Conservation (phyloP, 345 rosid genomes). For the Arabidopsis suecica region DNA sequence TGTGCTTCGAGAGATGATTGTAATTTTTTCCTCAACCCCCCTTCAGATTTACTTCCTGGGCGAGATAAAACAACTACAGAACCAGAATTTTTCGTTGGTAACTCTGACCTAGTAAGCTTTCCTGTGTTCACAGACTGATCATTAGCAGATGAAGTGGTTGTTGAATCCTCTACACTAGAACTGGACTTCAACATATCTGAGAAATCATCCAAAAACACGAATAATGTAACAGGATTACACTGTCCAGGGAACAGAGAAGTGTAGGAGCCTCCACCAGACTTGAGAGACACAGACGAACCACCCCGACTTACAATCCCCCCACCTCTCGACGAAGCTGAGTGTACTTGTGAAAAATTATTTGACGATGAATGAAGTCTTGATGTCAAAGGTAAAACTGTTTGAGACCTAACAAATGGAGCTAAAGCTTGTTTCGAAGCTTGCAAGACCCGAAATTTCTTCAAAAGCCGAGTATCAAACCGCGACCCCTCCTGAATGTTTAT, state of each 20-base stretch:
- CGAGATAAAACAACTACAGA: conserved; percentile 84
- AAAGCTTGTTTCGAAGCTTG: conserved; percentile 77
- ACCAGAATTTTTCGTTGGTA: conserved; percentile 66
- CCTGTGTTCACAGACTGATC: conserved; percentile 54
- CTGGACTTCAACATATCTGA: conserved; percentile 50
- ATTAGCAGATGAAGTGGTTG: conserved; percentile 50
- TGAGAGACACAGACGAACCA: conserved; percentile 64
- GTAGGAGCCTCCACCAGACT: conserved; percentile 80
- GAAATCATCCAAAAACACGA: conserved; percentile 75
- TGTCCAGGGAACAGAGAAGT: conserved; percentile 74
- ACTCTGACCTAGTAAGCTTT: conserved; percentile 56
- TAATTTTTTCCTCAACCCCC: conserved; percentile 69
- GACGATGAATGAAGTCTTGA: conserved; percentile 58
- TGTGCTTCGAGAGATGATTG: conserved; percentile 86
- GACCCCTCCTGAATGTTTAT: conserved; percentile 72
- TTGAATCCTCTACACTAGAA: conserved; percentile 56
- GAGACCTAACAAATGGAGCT: conserved; percentile 63
- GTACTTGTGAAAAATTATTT: conserved; percentile 36
- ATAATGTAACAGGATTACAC: conserved; percentile 78
- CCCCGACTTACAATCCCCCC: conserved; percentile 54
- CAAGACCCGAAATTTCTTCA: conserved; percentile 77
- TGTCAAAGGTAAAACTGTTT: conserved; percentile 52
- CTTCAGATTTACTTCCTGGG: conserved; percentile 73
- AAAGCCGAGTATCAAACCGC: conserved; percentile 59
- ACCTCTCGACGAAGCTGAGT: conserved; percentile 57